Evolutionary conservation across 2,329 filamentous ascomycete species (phyloP).

Genomic region (Knufia fluminis): DNA sequence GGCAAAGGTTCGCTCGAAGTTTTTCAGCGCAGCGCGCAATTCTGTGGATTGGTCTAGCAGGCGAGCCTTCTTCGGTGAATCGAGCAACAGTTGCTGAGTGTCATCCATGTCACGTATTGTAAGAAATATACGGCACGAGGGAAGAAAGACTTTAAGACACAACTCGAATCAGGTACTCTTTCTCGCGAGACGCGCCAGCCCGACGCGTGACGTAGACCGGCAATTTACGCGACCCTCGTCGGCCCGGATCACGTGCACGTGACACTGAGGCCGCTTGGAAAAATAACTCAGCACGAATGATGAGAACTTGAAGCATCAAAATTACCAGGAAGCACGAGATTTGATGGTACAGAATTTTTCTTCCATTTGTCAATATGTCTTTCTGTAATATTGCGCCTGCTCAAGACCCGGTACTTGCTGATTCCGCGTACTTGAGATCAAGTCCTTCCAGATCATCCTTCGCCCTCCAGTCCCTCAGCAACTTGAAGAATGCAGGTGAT

Average conservation of each 20-base stretch:
- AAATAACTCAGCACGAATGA: no score
- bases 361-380: no score
- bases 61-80: constrained; percentile 18
- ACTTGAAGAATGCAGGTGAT: constrained; percentile 10
- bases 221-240: no score
- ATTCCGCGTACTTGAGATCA: constrained; percentile 3
- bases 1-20: constrained; percentile 40
- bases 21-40: constrained; percentile 37
- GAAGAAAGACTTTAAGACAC: no score
- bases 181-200: not conserved
- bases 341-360: no score
- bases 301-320: no score
- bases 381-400: not conserved
- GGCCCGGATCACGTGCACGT: no score
- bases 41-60: constrained; percentile 24
- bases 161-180: no score
- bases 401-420: not conserved
- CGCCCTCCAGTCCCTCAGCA: constrained; percentile 15
- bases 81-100: constrained; percentile 9
- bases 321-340: no score
- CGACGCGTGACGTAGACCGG: no score
- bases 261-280: no score
- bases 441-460: constrained; percentile 15
- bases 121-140: no score
- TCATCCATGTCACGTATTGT: not conserved